These are phyloP conservation scores for Phytophthora colocasiae DNA, from an alignment of 352 stramenopile genomes.

Conservation along the genomic window DNA sequence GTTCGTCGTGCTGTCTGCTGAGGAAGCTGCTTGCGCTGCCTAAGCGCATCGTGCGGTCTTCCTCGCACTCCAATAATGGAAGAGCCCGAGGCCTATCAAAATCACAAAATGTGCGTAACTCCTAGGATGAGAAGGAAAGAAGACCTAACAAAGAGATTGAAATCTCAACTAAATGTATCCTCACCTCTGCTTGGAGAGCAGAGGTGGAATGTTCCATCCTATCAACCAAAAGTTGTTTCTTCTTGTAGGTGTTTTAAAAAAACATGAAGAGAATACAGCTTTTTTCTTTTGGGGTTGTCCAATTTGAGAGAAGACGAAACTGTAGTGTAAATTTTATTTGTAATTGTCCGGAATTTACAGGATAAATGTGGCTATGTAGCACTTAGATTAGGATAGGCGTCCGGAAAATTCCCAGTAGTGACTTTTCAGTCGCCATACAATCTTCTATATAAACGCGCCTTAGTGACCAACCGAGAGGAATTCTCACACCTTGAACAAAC, in stretches of 20 bases:
- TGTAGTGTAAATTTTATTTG: neutral
- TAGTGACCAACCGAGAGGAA: neutral
- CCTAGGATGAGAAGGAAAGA: constrained; percentile 29
- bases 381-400: neutral
- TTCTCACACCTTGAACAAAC: too few relatives aligned
- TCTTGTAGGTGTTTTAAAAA: too few relatives aligned
- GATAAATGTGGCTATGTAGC: neutral
- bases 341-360: neutral
- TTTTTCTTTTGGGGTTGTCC: neutral
- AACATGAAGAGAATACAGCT: neutral
- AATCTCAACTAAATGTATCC: constrained; percentile 37
- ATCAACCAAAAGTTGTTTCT: neutral
- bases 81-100: constrained; percentile 25
- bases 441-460: neutral
- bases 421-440: constrained; percentile 1
- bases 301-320: neutral
- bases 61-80: constrained; percentile 24
- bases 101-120: constrained; percentile 34
- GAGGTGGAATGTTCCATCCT: constrained; percentile 34
- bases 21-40: constrained; percentile 41
- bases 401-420: constrained; percentile 3
- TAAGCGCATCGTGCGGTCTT: constrained; percentile 25
- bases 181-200: constrained; percentile 17
- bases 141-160: constrained; percentile 22
- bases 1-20: constrained; percentile 44